Evolutionary conservation across 495 filamentous ascomycete species (phyloP).

Genomic region (Xanthoparmelia taractica): DNA sequence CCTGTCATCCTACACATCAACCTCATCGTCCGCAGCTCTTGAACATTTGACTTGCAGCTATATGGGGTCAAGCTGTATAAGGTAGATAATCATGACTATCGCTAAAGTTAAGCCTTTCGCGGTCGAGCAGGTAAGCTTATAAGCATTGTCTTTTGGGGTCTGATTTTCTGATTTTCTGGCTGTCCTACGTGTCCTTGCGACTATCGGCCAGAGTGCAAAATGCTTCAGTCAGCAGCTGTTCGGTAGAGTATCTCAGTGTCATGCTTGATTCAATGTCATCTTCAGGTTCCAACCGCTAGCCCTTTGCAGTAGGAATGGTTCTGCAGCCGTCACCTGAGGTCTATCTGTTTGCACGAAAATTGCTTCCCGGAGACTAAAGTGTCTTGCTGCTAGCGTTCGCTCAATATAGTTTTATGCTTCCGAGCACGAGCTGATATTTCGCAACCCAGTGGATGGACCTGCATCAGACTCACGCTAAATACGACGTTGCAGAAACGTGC

Average conservation of each 20-base stretch:
- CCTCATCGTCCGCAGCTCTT: background rate
- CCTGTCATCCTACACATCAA: background rate
- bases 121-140: slow-evolving; percentile 59
- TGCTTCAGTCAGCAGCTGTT: background rate
- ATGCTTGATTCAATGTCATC: background rate
- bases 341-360: background rate
- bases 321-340: background rate
- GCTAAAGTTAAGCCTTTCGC: slow-evolving; percentile 64
- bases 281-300: background rate
- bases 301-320: background rate
- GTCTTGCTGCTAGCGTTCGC: background rate
- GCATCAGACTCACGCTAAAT: slow-evolving; percentile 63
- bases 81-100: slow-evolving; percentile 38
- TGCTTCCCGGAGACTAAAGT: background rate
- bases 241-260: background rate
- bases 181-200: background rate
- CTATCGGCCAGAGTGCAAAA: background rate
- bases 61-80: background rate
- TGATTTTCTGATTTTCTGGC: too few relatives aligned
- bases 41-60: background rate
- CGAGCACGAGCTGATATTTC: slow-evolving; percentile 41
- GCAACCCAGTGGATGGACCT: slow-evolving; percentile 77
- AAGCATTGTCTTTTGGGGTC: too few relatives aligned
- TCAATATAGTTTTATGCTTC: background rate
- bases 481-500: slow-evolving; percentile 87